These are phyloP conservation scores for Paracoccidioides brasiliensis DNA, from an alignment of 2,329 filamentous ascomycete genomes.

Conservation along the genomic window DNA sequence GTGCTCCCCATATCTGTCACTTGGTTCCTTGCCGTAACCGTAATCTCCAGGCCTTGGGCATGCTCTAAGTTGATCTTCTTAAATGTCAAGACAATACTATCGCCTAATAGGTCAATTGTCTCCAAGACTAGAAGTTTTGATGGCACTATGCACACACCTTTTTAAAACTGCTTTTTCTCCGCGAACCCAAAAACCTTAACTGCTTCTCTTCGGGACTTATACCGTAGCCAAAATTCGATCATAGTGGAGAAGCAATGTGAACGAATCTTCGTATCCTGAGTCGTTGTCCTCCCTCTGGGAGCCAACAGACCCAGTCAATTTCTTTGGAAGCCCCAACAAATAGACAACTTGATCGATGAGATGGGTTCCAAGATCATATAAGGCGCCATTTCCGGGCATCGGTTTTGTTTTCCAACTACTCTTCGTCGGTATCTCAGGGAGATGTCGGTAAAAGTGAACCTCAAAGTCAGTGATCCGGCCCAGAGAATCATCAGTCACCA, in stretches of 20 bases:
- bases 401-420: conserved; percentile 53
- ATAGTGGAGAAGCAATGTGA: conserved; percentile 55
- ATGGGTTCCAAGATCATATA: conserved; percentile 67
- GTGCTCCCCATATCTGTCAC: conserved; percentile 41
- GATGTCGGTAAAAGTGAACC: conserved; percentile 67
- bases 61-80: conserved; percentile 59
- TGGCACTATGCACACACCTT: conserved; percentile 39
- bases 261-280: conserved; percentile 35
- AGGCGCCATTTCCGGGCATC: conserved; percentile 51
- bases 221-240: conserved; percentile 50
- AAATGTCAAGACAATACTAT: conserved; percentile 50
- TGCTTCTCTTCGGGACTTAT: conserved; percentile 57
- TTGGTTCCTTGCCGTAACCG: conserved; percentile 52
- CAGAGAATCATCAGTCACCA: conserved; percentile 46
- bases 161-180: conserved; percentile 63
- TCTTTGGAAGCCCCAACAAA: conserved; percentile 55
- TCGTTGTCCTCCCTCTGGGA: conserved; percentile 50
- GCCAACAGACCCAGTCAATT: conserved; percentile 55
- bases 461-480: conserved; percentile 67
- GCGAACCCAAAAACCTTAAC: conserved; percentile 60
- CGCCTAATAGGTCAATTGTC: neutral
- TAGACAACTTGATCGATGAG: conserved; percentile 61
- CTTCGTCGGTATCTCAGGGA: conserved; percentile 40
- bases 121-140: no score
- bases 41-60: conserved; percentile 49